Evolutionary conservation across 1,284 basidiomycete genomes (phyloP).

Genomic region (Afroboletus lepidellus): DNA sequence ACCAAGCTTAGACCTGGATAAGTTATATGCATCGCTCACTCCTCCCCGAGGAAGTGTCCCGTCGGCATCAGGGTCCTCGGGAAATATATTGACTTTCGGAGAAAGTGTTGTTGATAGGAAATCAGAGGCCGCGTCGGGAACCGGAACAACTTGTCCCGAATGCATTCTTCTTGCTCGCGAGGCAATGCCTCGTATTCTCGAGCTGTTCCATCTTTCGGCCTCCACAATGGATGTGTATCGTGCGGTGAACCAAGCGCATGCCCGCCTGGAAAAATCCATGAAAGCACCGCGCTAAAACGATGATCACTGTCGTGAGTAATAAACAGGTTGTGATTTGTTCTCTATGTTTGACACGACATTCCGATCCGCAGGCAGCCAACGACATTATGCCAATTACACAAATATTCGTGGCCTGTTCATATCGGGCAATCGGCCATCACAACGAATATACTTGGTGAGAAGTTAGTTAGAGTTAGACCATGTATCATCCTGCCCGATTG

Average conservation of each 20-base stretch:
- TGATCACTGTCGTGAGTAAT: constrained; percentile 12
- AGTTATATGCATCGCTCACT: constrained; percentile 44
- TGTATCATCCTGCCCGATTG: background rate
- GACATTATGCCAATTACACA: constrained; percentile 7
- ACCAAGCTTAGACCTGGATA: constrained; percentile 52
- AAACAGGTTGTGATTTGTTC: constrained; percentile 2
- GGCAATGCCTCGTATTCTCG: constrained; percentile 51
- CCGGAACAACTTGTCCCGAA: constrained; percentile 8
- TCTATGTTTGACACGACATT: constrained; percentile 7
- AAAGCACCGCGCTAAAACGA: background rate
- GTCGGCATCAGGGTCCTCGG: constrained; percentile 18
- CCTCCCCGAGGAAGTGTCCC: background rate
- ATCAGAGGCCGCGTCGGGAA: constrained; percentile 3
- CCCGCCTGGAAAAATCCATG: constrained; percentile 21
- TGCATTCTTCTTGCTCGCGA: constrained; percentile 49
- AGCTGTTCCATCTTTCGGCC: constrained; percentile 45
- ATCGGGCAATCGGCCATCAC: background rate
- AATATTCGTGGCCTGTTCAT: background rate
- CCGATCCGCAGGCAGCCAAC: constrained; percentile 5
- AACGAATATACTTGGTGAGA: background rate
- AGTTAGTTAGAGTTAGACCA: background rate
- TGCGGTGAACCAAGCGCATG: constrained; percentile 58
- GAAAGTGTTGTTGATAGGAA: background rate
- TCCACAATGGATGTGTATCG: constrained; percentile 55
- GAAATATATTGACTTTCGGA: constrained; percentile 9